A percentile compares a stretch with the other conserved stretches of the same genome.
These are phyloP conservation scores for Chrysoporthe puriensis DNA, from an alignment of 2,329 filamentous ascomycete genomes.

Conservation along the genomic window DNA sequence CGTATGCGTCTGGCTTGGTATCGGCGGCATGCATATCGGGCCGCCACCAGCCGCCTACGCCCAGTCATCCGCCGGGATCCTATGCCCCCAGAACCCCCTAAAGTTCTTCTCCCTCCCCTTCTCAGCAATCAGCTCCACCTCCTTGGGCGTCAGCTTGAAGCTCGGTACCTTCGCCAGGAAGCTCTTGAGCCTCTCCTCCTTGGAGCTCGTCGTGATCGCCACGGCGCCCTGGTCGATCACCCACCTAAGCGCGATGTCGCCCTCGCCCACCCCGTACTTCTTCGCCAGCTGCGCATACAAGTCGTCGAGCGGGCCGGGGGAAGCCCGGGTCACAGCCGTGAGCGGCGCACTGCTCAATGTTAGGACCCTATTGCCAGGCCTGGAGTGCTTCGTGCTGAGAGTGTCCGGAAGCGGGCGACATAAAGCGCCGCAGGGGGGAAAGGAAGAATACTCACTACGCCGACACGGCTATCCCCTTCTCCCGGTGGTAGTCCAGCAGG, in stretches of 20 bases:
- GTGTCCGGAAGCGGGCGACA: too few relatives aligned
- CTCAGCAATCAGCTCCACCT: slow-evolving; percentile 60
- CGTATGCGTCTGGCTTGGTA: too few relatives aligned
- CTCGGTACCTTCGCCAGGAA: slow-evolving; percentile 54
- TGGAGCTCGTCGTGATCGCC: slow-evolving; percentile 63
- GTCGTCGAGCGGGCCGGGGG: slow-evolving; percentile 56
- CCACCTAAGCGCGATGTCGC: slow-evolving; percentile 60
- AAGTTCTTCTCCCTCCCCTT: slow-evolving; percentile 64
- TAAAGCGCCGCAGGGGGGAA: too few relatives aligned
- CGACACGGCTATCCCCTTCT: slow-evolving; percentile 43
- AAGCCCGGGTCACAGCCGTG: slow-evolving; percentile 46
- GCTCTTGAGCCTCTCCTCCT: slow-evolving; percentile 59
- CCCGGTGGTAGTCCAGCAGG: slow-evolving; percentile 44
- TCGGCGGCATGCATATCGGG: too few relatives aligned
- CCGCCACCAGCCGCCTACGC: neutral
- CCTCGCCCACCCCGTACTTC: slow-evolving; percentile 59
- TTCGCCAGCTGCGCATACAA: slow-evolving; percentile 49
- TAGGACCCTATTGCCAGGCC: too few relatives aligned
- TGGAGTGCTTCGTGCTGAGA: too few relatives aligned
- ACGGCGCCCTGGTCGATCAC: slow-evolving; percentile 62
- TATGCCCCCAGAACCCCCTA: slow-evolving; percentile 60
- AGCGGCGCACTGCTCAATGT: slow-evolving; percentile 26
- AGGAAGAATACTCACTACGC: slow-evolving; percentile 33
- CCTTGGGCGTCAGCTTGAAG: slow-evolving; percentile 63
- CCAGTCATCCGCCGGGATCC: slow-evolving; percentile 55